A percentile compares a stretch with the other conserved stretches of the same genome.
Evolutionary conservation across 441 rosid species (phyloP).

Genomic region (Lepidium campestre): DNA sequence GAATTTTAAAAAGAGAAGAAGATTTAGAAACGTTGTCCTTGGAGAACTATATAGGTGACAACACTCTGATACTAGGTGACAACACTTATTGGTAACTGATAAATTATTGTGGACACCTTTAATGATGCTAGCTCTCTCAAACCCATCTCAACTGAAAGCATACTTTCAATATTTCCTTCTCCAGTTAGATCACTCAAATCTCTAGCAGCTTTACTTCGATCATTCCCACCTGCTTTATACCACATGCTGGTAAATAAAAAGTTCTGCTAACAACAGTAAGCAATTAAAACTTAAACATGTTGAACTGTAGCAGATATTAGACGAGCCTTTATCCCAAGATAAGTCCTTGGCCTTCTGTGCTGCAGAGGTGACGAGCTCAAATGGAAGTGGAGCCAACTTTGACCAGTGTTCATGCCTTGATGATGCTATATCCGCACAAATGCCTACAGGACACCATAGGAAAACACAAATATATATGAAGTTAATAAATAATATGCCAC

Average conservation of each 20-base stretch:
- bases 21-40: not conserved
- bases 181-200: conserved; percentile 78
- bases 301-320: conserved; percentile 10
- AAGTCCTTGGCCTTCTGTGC: conserved; percentile 94
- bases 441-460: conserved; percentile 42
- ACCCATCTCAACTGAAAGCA: conserved; percentile 97
- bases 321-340: conserved; percentile 61
- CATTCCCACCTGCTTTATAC: conserved; percentile 43
- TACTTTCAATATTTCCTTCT: conserved; percentile 97
- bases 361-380: conserved; percentile 92
- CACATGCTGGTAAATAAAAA: conserved; percentile 15
- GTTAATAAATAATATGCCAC: not conserved
- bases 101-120: conserved; percentile 49
- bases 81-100: not conserved
- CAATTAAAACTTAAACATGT: not conserved
- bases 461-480: conserved; percentile 21
- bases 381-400: conserved; percentile 94
- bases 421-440: conserved; percentile 78
- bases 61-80: not conserved
- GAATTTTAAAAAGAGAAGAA: conserved; percentile 1
- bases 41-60: not conserved
- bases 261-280: not conserved
- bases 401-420: conserved; percentile 92
- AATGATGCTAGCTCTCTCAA: conserved; percentile 85
- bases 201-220: conserved; percentile 46